Conservation (phyloP, 176 grass and related monocot species). For the Ananas comosus region DNA sequence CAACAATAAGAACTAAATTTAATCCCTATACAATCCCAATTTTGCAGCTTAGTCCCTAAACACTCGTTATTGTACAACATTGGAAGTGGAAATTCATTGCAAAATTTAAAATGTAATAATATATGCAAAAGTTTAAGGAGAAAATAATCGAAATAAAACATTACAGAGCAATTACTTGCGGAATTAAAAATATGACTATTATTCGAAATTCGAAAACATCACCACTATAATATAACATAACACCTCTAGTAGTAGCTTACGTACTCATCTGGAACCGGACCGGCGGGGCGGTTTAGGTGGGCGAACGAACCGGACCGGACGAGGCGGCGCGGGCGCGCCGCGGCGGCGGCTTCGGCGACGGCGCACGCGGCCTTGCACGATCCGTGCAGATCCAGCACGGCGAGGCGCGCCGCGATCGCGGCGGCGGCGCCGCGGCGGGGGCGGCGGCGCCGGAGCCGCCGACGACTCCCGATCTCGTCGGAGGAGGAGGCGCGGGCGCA, state of each 20-base stretch:
- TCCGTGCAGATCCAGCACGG: slow-evolving; percentile 36
- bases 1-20: no score
- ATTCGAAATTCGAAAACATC: no score
- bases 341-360: slow-evolving; percentile 16
- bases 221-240: no score
- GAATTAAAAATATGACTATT: no score
- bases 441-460: neutral
- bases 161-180: no score
- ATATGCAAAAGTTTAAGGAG: no score
- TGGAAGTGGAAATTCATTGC: no score
- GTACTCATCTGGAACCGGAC: neutral
- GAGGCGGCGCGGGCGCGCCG: neutral
- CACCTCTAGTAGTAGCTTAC: neutral
- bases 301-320: slow-evolving; percentile 11
- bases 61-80: no score
- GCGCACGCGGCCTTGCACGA: slow-evolving; percentile 42
- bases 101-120: no score
- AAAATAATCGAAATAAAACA: no score
- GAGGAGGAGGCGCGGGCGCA: neutral
- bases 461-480: neutral
- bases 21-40: no score
- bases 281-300: neutral
- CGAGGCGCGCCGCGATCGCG: slow-evolving; percentile 27
- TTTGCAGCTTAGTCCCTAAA: no score
- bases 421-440: neutral